Evolutionary conservation across 2,329 filamentous ascomycete species (phyloP).

Genomic region (Sodiomyces alkalinus): DNA sequence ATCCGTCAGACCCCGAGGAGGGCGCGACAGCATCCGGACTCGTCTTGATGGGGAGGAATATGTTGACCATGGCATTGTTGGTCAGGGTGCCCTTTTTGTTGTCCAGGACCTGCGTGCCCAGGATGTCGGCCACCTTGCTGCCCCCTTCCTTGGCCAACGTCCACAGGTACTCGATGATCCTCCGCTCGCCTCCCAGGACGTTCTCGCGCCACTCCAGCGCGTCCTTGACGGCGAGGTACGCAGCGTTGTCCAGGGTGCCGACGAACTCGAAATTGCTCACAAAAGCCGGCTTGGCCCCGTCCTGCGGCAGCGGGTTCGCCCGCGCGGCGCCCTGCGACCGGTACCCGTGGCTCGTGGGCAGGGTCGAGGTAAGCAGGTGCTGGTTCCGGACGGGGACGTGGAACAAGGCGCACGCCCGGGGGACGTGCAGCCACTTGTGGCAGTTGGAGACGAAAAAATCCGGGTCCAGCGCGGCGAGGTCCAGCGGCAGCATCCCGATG

Average conservation of each 20-base stretch:
- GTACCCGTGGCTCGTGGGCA: slow-evolving; percentile 75
- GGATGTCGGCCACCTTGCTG: slow-evolving; percentile 37
- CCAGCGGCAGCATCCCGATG: slow-evolving; percentile 60
- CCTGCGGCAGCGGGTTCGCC: slow-evolving; percentile 25
- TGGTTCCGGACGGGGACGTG: slow-evolving; percentile 70
- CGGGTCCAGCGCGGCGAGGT: slow-evolving; percentile 50
- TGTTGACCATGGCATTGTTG: slow-evolving; percentile 56
- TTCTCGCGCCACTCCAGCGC: slow-evolving; percentile 56
- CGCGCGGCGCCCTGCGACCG: slow-evolving; percentile 21
- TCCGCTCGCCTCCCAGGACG: slow-evolving; percentile 58
- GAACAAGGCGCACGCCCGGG: slow-evolving; percentile 66
- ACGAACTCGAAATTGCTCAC: slow-evolving; percentile 60
- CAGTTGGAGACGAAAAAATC: slow-evolving; percentile 83
- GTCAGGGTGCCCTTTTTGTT: slow-evolving; percentile 46
- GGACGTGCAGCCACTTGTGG: slow-evolving; percentile 81
- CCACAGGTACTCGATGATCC: slow-evolving; percentile 48
- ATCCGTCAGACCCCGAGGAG: slow-evolving; percentile 9
- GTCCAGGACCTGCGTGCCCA: slow-evolving; percentile 60
- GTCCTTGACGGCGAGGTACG: slow-evolving; percentile 57
- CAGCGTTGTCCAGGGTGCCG: slow-evolving; percentile 58
- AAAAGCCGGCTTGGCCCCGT: slow-evolving; percentile 38
- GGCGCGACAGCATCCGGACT: slow-evolving; percentile 2
- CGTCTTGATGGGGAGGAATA: slow-evolving; percentile 49
- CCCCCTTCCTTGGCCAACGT: slow-evolving; percentile 50
- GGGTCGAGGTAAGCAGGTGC: slow-evolving; percentile 51